These are phyloP conservation scores for Suillus plorans DNA, from an alignment of 768 basidiomycete genomes.

Conservation along the genomic window DNA sequence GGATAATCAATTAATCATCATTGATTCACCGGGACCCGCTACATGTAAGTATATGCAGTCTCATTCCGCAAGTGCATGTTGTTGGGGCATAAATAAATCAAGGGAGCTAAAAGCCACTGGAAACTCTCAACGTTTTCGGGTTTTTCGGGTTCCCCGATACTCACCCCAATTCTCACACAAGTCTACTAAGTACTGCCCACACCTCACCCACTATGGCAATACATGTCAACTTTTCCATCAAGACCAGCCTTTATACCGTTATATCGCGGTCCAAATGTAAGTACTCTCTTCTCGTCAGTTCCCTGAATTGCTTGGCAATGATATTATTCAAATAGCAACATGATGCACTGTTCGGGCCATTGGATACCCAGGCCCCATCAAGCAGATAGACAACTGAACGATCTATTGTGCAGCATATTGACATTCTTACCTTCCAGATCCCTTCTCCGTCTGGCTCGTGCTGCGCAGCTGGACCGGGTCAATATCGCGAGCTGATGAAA, in stretches of 20 bases:
- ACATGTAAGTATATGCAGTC: not conserved
- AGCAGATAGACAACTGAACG: not conserved
- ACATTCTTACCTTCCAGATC: slow-evolving; percentile 46
- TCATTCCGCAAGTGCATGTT: not conserved
- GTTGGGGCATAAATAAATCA: not conserved
- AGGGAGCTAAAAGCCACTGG: not conserved
- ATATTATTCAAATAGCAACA: not conserved
- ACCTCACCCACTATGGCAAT: not conserved
- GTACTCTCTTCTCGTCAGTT: not conserved
- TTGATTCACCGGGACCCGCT: not conserved
- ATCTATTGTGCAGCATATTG: slow-evolving; percentile 2
- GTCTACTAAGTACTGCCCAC: too few species aligned
- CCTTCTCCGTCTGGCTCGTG: slow-evolving; percentile 33
- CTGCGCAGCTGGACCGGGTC: not conserved
- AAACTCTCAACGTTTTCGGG: not conserved
- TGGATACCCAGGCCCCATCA: not conserved
- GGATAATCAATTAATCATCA: too few species aligned
- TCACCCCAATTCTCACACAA: not conserved
- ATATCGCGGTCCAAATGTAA: not conserved
- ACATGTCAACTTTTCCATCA: not conserved
- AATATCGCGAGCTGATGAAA: not conserved
- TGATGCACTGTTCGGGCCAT: not conserved
- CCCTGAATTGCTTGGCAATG: not conserved
- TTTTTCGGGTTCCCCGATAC: not conserved
- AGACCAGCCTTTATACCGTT: not conserved